These are phyloP conservation scores for Moesziomyces sp. DNA, from an alignment of 1,284 basidiomycete genomes.

Conservation along the genomic window DNA sequence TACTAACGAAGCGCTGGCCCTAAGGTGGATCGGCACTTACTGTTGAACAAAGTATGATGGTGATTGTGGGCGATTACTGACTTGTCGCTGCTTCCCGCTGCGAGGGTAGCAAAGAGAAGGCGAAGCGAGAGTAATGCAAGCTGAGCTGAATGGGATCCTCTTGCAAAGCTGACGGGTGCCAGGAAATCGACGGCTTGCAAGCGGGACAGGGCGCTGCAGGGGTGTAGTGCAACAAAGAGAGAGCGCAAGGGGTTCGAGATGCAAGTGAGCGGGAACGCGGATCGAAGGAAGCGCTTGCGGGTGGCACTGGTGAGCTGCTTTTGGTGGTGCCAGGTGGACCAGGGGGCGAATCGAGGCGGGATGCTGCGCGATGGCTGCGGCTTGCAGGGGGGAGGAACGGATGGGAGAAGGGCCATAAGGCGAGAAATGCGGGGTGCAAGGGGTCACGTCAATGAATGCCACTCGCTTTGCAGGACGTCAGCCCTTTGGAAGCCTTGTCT, in stretches of 20 bases:
- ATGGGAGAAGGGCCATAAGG: constrained; percentile 8
- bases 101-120: neutral
- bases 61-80: neutral
- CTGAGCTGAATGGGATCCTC: neutral
- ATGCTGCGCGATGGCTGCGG: constrained; percentile 21
- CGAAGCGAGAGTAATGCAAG: neutral
- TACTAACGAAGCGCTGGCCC: neutral
- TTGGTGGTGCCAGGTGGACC: constrained; percentile 2
- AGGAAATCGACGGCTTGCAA: neutral
- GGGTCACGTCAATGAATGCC: constrained; percentile 47
- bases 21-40: neutral
- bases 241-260: constrained; percentile 21
- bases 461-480: constrained; percentile 11
- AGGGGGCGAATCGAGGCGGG: constrained; percentile 4
- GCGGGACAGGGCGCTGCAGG: constrained; percentile 11
- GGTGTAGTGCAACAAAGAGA: constrained; percentile 15
- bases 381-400: constrained; percentile 27
- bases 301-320: neutral
- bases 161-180: neutral
- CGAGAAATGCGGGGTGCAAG: constrained; percentile 47
- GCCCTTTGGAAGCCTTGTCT: neutral
- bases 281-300: constrained; percentile 5
- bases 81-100: neutral
- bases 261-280: constrained; percentile 13
- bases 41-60: neutral